Evolutionary conservation across 305 asterid genomes (phyloP), one percentile per base, ranked within the genome.

Genomic region (Fraxinus velutina): DNA sequence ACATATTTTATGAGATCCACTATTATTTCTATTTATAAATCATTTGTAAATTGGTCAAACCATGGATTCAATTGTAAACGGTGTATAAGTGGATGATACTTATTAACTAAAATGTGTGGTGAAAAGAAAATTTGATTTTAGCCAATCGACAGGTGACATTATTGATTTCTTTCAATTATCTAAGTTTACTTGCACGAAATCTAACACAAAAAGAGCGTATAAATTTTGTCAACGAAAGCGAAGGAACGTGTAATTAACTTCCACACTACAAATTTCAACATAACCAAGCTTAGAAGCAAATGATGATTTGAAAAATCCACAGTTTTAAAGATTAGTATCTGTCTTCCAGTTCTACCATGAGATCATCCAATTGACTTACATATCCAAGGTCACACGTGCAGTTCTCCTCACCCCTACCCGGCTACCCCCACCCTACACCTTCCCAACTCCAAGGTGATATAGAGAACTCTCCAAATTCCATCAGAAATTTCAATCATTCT

Each of bases 321-420:
- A 57, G 68, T 19, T 1, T 6, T 57, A n/a, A 57, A 57, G 66
- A 57, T 57, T 57, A 5, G 9, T 57, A 57, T 17, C 12, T 6
- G 7, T 19, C 29, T 57, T 57, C 68, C 21, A 57, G 10, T 3
- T n/a, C 27, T 55, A 19, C 29, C 7, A 32, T 17, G 76, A 57
- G 68, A 60, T 81, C 76, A 24, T 75, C 80, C 24, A 73, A 55
- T 34, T 80, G 74, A 55, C 74, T 72, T 52, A 5, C 22, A 15
- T 3, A 33, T 32, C 71, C 60, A 55, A 80, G 62, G 10, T 73
- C 42, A 57, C 74, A 52, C 75, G 47, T 80, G 74, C 30, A 12
- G 9, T 52, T 77, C 19, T 30, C 22, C 19, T 15, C 1, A 42
- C 15, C 52, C 50, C 55, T 0, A 44, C 55, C 4, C n/a, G n/a